Conservation (phyloP, 2,329 filamentous ascomycete genomes). For the Penicillium sp. region DNA sequence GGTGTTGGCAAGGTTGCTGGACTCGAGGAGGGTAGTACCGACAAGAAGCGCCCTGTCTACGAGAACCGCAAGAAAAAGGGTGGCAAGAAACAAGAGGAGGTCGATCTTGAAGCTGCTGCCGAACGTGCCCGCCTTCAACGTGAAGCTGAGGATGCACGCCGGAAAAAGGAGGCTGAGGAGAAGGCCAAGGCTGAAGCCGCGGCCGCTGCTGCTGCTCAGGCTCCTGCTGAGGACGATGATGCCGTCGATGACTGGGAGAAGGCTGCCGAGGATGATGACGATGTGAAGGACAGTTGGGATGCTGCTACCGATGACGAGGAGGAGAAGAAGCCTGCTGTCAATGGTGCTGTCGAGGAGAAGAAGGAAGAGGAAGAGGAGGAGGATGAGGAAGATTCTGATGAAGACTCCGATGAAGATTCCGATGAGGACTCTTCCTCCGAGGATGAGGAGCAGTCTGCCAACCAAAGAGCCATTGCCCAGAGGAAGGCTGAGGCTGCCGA, state of each 20-base stretch:
- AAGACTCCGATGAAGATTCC: conserved; percentile 32
- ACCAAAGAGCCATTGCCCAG: conserved; percentile 68
- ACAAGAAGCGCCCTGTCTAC: conserved; percentile 75
- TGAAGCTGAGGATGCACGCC: conserved; percentile 55
- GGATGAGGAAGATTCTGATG: conserved; percentile 22
- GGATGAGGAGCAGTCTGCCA: conserved; percentile 73
- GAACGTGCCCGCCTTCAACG: conserved; percentile 47
- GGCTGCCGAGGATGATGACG: conserved; percentile 70
- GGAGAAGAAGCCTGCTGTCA: conserved; percentile 52
- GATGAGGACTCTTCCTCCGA: conserved; percentile 52
- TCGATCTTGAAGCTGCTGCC: conserved; percentile 51
- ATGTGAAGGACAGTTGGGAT: conserved; percentile 94
- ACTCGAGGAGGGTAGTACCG: conserved; percentile 46
- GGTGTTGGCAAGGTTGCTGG: conserved; percentile 48
- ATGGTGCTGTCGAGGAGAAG: conserved; percentile 9
- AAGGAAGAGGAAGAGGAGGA: conserved; percentile 32
- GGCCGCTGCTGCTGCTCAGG: conserved; percentile 58
- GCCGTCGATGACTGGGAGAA: conserved; percentile 78
- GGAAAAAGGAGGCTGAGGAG: conserved; percentile 69
- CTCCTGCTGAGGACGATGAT: conserved; percentile 52
- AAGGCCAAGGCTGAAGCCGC: conserved; percentile 78
- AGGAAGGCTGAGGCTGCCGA: conserved; percentile 87
- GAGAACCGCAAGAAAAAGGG: conserved; percentile 77
- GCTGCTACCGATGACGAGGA: conserved; percentile 61
- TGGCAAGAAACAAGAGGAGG: conserved; percentile 59